Conservation (phyloP, 345 rosid genomes). For the Tarenaya hassleriana region DNA sequence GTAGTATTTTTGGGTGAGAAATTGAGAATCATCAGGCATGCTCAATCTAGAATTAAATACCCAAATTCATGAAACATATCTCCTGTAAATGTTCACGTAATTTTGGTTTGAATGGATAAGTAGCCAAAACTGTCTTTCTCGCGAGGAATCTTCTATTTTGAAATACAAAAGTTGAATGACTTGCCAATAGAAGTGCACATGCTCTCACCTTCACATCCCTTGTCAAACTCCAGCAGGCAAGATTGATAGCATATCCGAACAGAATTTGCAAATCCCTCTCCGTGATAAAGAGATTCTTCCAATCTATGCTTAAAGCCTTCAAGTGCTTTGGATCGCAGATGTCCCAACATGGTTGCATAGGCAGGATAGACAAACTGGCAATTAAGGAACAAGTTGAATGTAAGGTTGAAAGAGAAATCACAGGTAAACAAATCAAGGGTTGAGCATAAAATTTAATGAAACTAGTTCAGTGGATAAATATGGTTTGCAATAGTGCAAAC, state of each 20-base stretch:
- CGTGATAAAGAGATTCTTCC: slow-evolving; percentile 43
- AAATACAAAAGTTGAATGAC: neutral
- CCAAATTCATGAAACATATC: neutral
- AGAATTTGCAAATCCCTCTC: slow-evolving; percentile 62
- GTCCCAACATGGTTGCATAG: slow-evolving; percentile 48
- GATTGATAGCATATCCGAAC: slow-evolving; percentile 36
- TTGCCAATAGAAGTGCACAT: neutral
- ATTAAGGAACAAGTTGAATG: slow-evolving; percentile 11
- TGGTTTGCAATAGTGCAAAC: neutral
- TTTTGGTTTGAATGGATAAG: neutral
- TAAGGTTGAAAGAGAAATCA: slow-evolving; percentile 16
- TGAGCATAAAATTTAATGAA: neutral
- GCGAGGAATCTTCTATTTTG: neutral
- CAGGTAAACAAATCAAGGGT: slow-evolving; percentile 6
- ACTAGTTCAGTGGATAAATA: too few species aligned
- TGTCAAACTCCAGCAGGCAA: slow-evolving; percentile 57
- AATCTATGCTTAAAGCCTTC: slow-evolving; percentile 44
- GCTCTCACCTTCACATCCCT: slow-evolving; percentile 51
- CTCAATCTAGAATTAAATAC: too few species aligned
- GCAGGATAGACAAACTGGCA: slow-evolving; percentile 49
- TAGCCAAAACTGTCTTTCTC: slow-evolving; percentile 4
- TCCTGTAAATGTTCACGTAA: neutral
- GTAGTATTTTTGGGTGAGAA: too few species aligned
- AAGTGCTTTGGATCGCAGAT: slow-evolving; percentile 46
- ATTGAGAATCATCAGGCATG: too few species aligned